Evolutionary conservation across 257 asterid genomes (phyloP).

Genomic region (Solanum okadae): DNA sequence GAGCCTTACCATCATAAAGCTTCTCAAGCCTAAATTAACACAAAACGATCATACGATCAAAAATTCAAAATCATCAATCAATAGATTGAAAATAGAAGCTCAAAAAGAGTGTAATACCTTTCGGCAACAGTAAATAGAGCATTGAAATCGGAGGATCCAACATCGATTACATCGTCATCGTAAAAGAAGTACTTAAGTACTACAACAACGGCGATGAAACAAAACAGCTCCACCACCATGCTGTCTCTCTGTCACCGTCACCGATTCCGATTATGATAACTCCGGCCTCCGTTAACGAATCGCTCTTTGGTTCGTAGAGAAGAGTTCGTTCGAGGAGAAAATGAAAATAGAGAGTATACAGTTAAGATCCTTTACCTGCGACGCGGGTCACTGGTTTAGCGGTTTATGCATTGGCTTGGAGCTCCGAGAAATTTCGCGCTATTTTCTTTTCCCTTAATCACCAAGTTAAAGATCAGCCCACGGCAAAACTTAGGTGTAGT

Average conservation of each 20-base stretch:
- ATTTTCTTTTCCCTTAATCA: neutral
- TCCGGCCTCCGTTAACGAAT: neutral
- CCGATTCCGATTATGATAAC: neutral
- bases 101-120: slow-evolving; percentile 12
- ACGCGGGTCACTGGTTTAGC: neutral
- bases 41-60: neutral
- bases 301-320: neutral
- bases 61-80: neutral
- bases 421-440: neutral
- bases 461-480: neutral
- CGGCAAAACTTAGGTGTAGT: neutral
- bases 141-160: slow-evolving; percentile 37
- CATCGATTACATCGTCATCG: slow-evolving; percentile 49
- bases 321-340: neutral
- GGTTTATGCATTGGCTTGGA: neutral
- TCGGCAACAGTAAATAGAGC: slow-evolving; percentile 70
- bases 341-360: neutral
- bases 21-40: slow-evolving; percentile 39
- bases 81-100: neutral
- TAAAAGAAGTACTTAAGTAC: slow-evolving; percentile 44
- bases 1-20: slow-evolving; percentile 54
- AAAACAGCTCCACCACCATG: slow-evolving; percentile 60
- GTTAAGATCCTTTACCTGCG: neutral
- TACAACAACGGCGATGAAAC: slow-evolving; percentile 37
- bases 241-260: neutral